Base-by-base conservation (phyloP, 2,329 filamentous ascomycete species). In the Decorospora gaudefroyi region DNA sequence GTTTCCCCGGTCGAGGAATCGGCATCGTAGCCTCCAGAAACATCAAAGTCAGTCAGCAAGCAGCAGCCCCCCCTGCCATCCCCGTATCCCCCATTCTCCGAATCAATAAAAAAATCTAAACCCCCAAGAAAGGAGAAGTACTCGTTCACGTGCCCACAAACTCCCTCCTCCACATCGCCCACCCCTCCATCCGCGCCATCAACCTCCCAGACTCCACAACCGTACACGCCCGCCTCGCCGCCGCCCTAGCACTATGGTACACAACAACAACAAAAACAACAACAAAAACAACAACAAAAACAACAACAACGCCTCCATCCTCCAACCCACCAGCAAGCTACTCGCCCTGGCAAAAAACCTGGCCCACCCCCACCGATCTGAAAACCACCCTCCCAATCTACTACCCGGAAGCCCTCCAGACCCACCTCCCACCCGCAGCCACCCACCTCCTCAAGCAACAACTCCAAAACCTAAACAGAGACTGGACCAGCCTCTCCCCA, bases 221-320 rank as follows among this genome's bases (percentile, higher is more conserved):
- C 1, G 78, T 87, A 15, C 89, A 95, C 58, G 85, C 84, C 18
- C 78, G 89, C 26, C 76, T 93, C 6, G 86, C 89, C n/a, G 78
- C 84, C 2, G 81, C 83, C 46, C 73, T 91, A 6, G 78, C 81
- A 4, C 74, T 85, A 4, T 55, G 53, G 49, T 61, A 61, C 19
- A 63, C n/a, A n/a, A n/a, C n/a, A n/a, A n/a, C n/a, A n/a, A n/a
- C n/a, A n/a, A n/a, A n/a, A n/a, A n/a, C n/a, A n/a, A n/a, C n/a
- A n/a, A n/a, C n/a, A n/a, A n/a, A n/a, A n/a, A n/a, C n/a, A n/a
- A n/a, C n/a, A n/a, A n/a, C n/a, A n/a, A n/a, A n/a, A n/a, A n/a
- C n/a, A n/a, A n/a, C n/a, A n/a, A n/a, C n/a, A n/a, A n/a, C n/a
- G n/a, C n/a, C n/a, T n/a, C n/a, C n/a, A n/a, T n/a, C n/a, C n/a